Percentiles rank a stretch among this genome's conserved stretches.
phyloP scores from a whole-genome alignment of 306 rosid genomes.

The Lablab purpureus region DNA sequence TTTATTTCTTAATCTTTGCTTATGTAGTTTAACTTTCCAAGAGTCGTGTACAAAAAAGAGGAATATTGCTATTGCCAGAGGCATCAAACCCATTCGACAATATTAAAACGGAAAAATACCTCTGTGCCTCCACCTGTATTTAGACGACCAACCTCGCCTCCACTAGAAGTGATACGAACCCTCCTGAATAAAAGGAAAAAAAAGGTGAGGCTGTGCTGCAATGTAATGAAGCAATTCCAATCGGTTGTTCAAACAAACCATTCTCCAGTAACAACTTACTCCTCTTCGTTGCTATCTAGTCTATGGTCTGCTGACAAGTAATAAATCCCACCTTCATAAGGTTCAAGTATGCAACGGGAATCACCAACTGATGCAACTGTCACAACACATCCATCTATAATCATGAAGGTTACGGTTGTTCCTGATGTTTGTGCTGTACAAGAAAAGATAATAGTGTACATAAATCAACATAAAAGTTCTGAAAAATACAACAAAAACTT shows the following conservation, averaged over 20 bases:
- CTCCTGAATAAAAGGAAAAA: conserved; percentile 64
- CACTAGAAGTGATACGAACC: conserved; percentile 86
- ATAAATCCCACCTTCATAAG: conserved; percentile 86
- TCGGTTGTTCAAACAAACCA: conserved; percentile 10
- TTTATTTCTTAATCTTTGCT: conserved; percentile 23
- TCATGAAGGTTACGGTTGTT: conserved; percentile 94
- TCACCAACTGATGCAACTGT: conserved; percentile 99
- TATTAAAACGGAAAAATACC: conserved; percentile 61
- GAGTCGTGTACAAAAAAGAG: not conserved
- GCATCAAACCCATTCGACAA: conserved; percentile 26
- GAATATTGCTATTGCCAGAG: not conserved
- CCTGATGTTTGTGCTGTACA: conserved; percentile 86
- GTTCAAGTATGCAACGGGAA: conserved; percentile 91
- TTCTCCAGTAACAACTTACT: conserved; percentile 60
- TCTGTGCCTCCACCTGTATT: conserved; percentile 99
- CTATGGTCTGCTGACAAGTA: conserved; percentile 98
- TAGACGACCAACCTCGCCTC: conserved; percentile 98
- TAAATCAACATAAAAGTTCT: conserved; percentile 20
- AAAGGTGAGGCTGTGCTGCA: conserved; percentile 28
- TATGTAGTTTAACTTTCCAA: conserved; percentile 17
- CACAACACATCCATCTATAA: conserved; percentile 94
- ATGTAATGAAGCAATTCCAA: conserved; percentile 30
- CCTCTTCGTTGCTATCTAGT: conserved; percentile 93
- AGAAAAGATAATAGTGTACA: conserved; percentile 12
- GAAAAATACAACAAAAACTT: conserved; percentile 14